phyloP scores from a whole-genome alignment of 2,329 filamentous ascomycete genomes.

The Sporothrix luriei region DNA sequence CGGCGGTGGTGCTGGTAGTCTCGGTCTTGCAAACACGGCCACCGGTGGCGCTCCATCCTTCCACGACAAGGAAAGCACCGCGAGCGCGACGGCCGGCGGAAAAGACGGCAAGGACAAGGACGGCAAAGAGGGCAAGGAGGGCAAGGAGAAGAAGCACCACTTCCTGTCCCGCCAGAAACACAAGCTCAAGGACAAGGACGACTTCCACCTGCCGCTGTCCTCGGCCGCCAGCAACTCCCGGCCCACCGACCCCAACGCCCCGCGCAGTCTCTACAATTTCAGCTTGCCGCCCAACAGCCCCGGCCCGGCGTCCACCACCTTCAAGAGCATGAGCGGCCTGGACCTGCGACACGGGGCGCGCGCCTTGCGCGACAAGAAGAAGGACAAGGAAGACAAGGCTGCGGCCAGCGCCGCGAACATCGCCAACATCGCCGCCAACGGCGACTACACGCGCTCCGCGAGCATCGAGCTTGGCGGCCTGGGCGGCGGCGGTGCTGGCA shows the following conservation, averaged over 20 bases:
- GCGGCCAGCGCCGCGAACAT: conserved; percentile 19
- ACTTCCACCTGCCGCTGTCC: conserved; percentile 71
- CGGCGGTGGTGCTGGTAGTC: too few species aligned
- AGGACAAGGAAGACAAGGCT: conserved; percentile 66
- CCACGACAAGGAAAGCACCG: conserved; percentile 50
- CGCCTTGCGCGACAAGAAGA: conserved; percentile 77
- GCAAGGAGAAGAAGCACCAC: conserved; percentile 77
- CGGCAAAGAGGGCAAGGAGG: conserved; percentile 56
- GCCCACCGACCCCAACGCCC: conserved; percentile 73
- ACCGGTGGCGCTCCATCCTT: conserved; percentile 6
- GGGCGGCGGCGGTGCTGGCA: conserved; percentile 37
- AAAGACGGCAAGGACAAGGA: conserved; percentile 13
- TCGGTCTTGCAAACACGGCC: background rate
- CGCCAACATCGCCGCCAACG: conserved; percentile 38
- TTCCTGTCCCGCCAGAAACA: conserved; percentile 79
- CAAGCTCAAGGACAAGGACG: conserved; percentile 72
- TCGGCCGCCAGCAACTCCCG: conserved; percentile 76
- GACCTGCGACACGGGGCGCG: conserved; percentile 77
- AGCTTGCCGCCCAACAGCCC: conserved; percentile 74
- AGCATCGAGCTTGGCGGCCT: conserved; percentile 36
- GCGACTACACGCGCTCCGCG: conserved; percentile 46
- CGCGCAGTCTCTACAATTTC: conserved; percentile 78
- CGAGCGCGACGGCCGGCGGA: conserved; percentile 39
- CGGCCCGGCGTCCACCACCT: conserved; percentile 64
- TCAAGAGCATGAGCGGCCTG: conserved; percentile 81